These are phyloP conservation scores for Umbellularia californica DNA, from an alignment of 164 flowering plant species.

Conservation along the genomic window DNA sequence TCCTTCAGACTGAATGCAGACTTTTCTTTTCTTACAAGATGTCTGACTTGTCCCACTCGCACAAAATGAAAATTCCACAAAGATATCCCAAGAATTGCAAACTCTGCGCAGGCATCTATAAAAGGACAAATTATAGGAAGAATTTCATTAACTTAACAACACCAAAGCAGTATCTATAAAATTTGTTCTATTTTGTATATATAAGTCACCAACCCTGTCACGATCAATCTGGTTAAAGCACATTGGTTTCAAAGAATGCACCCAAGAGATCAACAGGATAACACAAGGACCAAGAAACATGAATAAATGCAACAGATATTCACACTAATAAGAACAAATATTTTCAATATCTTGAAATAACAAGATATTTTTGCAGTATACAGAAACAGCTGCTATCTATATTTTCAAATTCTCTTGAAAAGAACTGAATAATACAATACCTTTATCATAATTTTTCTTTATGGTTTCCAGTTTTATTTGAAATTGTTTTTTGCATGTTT, in stretches of 20 bases:
- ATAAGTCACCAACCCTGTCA: too few species aligned
- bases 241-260: too few species aligned
- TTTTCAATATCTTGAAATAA: neutral
- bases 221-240: too few species aligned
- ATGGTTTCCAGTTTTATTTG: neutral
- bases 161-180: too few species aligned
- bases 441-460: neutral
- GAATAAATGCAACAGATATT: neutral
- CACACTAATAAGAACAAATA: neutral
- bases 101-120: slow-evolving; percentile 65
- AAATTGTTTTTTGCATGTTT: too few species aligned
- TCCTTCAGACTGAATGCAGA: slow-evolving; percentile 14
- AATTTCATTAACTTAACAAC: too few species aligned
- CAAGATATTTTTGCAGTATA: neutral
- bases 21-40: slow-evolving; percentile 47
- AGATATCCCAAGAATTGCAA: slow-evolving; percentile 47
- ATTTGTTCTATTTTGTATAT: too few species aligned
- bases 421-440: neutral
- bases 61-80: slow-evolving; percentile 38
- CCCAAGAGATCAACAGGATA: too few species aligned
- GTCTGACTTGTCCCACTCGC: slow-evolving; percentile 15
- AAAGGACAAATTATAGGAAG: neutral
- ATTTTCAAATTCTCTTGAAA: neutral
- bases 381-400: too few species aligned
- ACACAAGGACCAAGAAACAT: neutral